phyloP scores from a whole-genome alignment of 805 yeast species.

The Nakazawaea ishiwadae region DNA sequence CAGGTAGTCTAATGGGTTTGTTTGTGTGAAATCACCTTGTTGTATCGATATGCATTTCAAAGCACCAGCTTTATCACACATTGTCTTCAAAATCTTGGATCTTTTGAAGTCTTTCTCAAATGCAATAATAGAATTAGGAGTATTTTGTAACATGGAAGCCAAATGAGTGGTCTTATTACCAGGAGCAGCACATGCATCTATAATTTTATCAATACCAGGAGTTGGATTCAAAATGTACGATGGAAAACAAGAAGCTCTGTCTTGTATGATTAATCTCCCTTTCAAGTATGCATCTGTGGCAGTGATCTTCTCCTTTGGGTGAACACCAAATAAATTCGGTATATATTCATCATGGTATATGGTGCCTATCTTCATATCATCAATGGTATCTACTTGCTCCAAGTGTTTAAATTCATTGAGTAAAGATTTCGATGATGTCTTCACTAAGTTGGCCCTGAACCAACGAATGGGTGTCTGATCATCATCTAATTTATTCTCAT shows the following conservation, averaged over 20 bases:
- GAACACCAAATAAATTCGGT: constrained; percentile 76
- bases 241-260: constrained; percentile 95
- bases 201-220: constrained; percentile 51
- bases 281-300: constrained; percentile 60
- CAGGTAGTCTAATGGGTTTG: constrained; percentile 52
- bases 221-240: constrained; percentile 71
- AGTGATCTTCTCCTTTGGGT: constrained; percentile 69
- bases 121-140: constrained; percentile 56
- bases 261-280: constrained; percentile 88
- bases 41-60: constrained; percentile 35
- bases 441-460: constrained; percentile 71
- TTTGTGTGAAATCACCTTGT: constrained; percentile 57
- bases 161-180: constrained; percentile 96
- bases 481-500: constrained; percentile 40
- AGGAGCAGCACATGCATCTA: constrained; percentile 97
- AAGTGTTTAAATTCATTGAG: constrained; percentile 38
- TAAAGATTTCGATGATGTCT: constrained; percentile 35
- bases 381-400: constrained; percentile 39
- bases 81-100: constrained; percentile 61
- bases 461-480: constrained; percentile 74
- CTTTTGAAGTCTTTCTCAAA: constrained; percentile 83
- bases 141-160: constrained; percentile 54
- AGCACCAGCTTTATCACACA: constrained; percentile 79
- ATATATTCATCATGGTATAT: constrained; percentile 72
- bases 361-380: constrained; percentile 43